Base-by-base conservation (phyloP, 768 basidiomycete species). In the Russula vinacea region DNA sequence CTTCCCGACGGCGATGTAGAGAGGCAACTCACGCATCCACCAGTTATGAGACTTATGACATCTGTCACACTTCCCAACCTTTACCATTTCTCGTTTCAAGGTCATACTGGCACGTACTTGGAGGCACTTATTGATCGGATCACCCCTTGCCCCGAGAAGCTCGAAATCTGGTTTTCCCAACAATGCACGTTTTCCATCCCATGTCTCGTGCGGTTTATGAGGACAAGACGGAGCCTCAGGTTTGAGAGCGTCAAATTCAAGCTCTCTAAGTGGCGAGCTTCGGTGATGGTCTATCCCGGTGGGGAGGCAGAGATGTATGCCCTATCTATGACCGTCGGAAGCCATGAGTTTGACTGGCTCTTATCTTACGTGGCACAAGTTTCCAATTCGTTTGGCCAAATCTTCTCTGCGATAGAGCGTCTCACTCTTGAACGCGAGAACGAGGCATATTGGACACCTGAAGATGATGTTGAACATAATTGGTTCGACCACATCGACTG, bases 81-180 rank as follows among this genome's bases (percentile, higher is more conserved):
- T 17, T 6, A 33, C n/a, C 22, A 11, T 16, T 33, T 59, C 13
- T 10, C 2, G 0, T 52, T 60, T 24, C 8, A 13, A 1, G 59
- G 59, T 5, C 10, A 8, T 26, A 39, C n/a, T n/a, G n/a, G 35
- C 13, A 19, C n/a, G 13, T 37, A 54, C 9, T 35, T 54, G 53
- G 53, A 54, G 22, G 33, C 11, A 17, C 7, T 60, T 52, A n/a
- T 60, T 13, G 19, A 39, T 33, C 59, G 19, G 33, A 42, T 60
- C n/a, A 22, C 50, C 26, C 59, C 59, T 3, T 10, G 29, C n/a
- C 59, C 52, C 26, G 9, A 19, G 37, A 47, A 7, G 3, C 49
- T 60, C 19, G 19, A 52, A 13, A 24, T 60, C 7, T 11, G 6
- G 2, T 42, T 52, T 26, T 32, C 29, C 50, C 3, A 42, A 24